These are phyloP conservation scores for Fusarium ramigenum DNA, from an alignment of 2,329 filamentous ascomycete species.

Conservation along the genomic window DNA sequence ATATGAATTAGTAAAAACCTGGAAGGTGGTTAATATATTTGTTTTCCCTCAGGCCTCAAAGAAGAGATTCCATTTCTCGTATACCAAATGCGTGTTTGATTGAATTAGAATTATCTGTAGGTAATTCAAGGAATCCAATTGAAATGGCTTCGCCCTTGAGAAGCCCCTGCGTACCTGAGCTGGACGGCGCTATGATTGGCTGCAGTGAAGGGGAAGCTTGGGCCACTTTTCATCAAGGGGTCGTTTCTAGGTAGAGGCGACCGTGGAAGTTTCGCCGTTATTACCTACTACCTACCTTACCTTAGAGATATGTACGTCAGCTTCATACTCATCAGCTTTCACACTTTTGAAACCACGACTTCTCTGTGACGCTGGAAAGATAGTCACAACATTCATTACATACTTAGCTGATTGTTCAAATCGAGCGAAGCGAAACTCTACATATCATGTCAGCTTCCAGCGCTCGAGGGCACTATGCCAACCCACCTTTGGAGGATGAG, in stretches of 20 bases:
- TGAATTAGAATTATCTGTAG: neutral
- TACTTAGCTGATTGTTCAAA: neutral
- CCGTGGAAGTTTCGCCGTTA: slow-evolving; percentile 44
- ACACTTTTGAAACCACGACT: slow-evolving; percentile 1
- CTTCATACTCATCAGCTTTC: slow-evolving; percentile 31
- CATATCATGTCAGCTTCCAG: slow-evolving; percentile 57
- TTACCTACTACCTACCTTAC: neutral
- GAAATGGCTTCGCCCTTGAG: neutral
- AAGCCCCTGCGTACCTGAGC: neutral
- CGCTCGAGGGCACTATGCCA: slow-evolving; percentile 66
- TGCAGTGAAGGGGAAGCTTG: slow-evolving; percentile 33
- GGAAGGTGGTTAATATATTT: neutral
- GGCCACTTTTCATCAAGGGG: slow-evolving; percentile 38
- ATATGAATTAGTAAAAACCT: neutral
- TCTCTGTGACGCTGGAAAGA: neutral
- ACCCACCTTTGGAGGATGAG: slow-evolving; percentile 66
- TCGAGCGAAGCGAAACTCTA: neutral
- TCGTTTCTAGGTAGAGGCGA: slow-evolving; percentile 41
- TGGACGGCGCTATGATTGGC: slow-evolving; percentile 35
- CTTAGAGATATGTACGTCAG: slow-evolving; percentile 42
- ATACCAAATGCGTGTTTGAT: neutral
- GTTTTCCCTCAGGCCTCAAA: neutral
- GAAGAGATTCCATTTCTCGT: neutral
- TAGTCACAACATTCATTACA: neutral
- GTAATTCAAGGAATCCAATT: neutral